A percentile compares a stretch with the other conserved stretches of the same genome.
phyloP scores from a whole-genome alignment of 495 filamentous ascomycete species.

The Talaromyces proteolyticus region DNA sequence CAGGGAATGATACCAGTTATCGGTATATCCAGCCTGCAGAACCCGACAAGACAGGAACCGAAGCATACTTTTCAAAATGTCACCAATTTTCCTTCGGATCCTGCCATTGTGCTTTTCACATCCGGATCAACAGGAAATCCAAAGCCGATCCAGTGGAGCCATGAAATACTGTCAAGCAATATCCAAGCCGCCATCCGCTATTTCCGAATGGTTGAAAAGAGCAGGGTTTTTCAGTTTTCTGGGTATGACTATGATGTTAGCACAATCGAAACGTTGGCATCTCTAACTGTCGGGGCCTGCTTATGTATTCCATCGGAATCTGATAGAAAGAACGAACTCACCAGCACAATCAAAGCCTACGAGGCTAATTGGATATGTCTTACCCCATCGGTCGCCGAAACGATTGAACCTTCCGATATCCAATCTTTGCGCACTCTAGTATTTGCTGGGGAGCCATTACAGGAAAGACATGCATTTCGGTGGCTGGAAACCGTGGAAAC shows the following conservation, averaged over 20 bases:
- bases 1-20: too few relatives aligned
- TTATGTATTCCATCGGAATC: slow-evolving; percentile 10
- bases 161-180: slow-evolving; percentile 21
- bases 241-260: too few relatives aligned
- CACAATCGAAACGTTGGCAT: too few relatives aligned
- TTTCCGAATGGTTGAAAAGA: not conserved
- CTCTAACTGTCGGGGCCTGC: slow-evolving; percentile 5
- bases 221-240: too few relatives aligned
- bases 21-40: too few relatives aligned
- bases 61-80: not conserved
- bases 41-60: not conserved
- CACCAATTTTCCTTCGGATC: not conserved
- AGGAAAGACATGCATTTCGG: not conserved
- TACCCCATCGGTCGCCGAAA: slow-evolving; percentile 42
- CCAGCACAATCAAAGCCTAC: slow-evolving; percentile 32
- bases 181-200: not conserved
- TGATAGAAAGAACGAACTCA: slow-evolving; percentile 26
- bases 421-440: slow-evolving; percentile 41
- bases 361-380: slow-evolving; percentile 27
- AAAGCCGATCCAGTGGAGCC: slow-evolving; percentile 35
- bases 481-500: not conserved
- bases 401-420: slow-evolving; percentile 35
- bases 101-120: slow-evolving; percentile 24
- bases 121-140: slow-evolving; percentile 34
- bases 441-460: slow-evolving; percentile 29